Percentiles rank a stretch among this genome's conserved stretches.
Conservation (phyloP, 208 protist genomes). For the Trypanosoma grayi region DNA sequence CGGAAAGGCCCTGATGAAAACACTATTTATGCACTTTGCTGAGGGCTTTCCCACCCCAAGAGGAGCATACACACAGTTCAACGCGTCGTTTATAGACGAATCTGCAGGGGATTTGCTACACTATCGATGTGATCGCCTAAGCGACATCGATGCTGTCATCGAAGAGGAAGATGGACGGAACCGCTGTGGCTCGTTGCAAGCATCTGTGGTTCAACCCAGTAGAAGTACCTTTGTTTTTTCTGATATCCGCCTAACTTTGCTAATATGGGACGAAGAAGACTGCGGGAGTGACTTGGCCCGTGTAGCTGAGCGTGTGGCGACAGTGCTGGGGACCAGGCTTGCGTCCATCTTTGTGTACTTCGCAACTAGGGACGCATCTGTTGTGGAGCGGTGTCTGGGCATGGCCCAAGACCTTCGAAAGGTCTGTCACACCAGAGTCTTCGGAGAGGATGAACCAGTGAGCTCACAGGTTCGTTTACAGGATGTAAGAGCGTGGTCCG, state of each 20-base stretch:
- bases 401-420: slow-evolving; percentile 12
- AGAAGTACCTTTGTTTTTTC: slow-evolving; percentile 46
- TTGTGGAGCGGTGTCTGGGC: slow-evolving; percentile 9
- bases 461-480: slow-evolving; percentile 34
- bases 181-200: slow-evolving; percentile 40
- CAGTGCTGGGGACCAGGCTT: slow-evolving; percentile 35
- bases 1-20: slow-evolving; percentile 36
- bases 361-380: slow-evolving; percentile 15
- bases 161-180: slow-evolving; percentile 46
- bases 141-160: slow-evolving; percentile 52
- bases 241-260: slow-evolving; percentile 39
- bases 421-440: slow-evolving; percentile 10
- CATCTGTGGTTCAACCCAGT: slow-evolving; percentile 37
- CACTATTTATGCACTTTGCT: slow-evolving; percentile 45
- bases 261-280: slow-evolving; percentile 32
- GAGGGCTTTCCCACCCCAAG: slow-evolving; percentile 21
- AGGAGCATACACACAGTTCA: slow-evolving; percentile 43
- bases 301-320: slow-evolving; percentile 34
- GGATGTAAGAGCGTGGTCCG: slow-evolving; percentile 58
- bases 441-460: slow-evolving; percentile 39
- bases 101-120: slow-evolving; percentile 41
- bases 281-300: slow-evolving; percentile 30
- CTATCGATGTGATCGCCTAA: slow-evolving; percentile 54
- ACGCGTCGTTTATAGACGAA: slow-evolving; percentile 62
- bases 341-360: slow-evolving; percentile 41